Evolutionary conservation across 2,329 filamentous ascomycete genomes (phyloP), one percentile per base, ranked within the genome.

Genomic region (Fusarium nurragi): DNA sequence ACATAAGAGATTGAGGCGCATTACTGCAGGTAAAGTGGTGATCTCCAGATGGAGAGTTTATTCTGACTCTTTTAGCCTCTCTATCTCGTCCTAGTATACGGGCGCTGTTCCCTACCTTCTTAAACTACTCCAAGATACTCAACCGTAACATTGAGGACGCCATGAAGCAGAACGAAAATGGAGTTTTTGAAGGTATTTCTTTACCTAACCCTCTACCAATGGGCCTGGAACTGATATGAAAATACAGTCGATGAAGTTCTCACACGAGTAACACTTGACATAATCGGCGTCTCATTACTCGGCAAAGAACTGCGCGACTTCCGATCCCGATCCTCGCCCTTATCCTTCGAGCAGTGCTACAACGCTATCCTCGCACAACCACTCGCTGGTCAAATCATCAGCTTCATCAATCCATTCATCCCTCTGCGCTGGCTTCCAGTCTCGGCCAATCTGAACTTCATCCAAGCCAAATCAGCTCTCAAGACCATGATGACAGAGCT

Each of bases 1-100:
- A n/a, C 63, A 66, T 4, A 66, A 60, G 3, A 56, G 60, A 1
- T 7, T 65, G 19, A 48, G 60, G 4, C 60, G 60, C 1, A 65
- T 64, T 2, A 21, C 28, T 12, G 26, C 54, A 6, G 60, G 44
- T 23, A 25, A 30, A 10, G 7, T 9, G 3, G 2, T 2, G 6
- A 26, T 4, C 7, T 1, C 3, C 2, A 1, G 8, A 9, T 5
- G 13, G 13, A 7, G 11, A 6, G 2, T 6, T 14, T 2, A 16
- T 6, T 3, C 43, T 66, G 0, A 62, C 3, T 8, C 3, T 2
- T 0, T 4, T 2, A 64, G 60, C 60, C 2, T 60, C 60, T 1
- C 38, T 64, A 3, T 65, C 54, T 16, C 21, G 48, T 0, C 60
- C 60, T 1, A 64, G 39, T 2, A 59, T 65, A 21, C 25, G 48